Base-by-base conservation (phyloP, 495 filamentous ascomycete genomes). In the Aspergillus sclerotioniger region DNA sequence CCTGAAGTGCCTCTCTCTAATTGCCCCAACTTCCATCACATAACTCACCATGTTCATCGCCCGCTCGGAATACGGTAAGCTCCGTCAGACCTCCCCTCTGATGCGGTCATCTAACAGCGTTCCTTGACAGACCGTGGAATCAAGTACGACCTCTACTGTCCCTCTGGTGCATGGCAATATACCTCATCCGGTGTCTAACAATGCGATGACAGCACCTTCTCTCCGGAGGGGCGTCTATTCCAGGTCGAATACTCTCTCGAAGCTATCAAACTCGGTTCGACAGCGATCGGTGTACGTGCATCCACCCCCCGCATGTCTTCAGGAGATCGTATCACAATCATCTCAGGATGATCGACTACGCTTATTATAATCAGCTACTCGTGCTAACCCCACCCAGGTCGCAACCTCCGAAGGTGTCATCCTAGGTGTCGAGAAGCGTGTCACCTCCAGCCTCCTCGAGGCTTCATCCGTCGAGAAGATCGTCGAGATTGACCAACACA, bases 211-310 rank as follows among this genome's bases (percentile, higher is more conserved):
- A 98, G 92, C 84, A 98, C 94, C 84, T 98, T 98, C 88, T 98
- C 94, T 63, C 94, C 94, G 49, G 94, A 98, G 84, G 94, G 94
- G 67, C 94, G 94, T 79, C 89, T 98, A 74, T 98, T 98, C 86
- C 94, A 98, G 83, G 94, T 98, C 79, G 94, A 98, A 88, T 98
- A 98, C 85, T 98, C 95, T 57, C 89, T 98, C 61, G 94, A 98
- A 85, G 94, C 94, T 74, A 98, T 98, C 84, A 98, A 98, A 78
- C 91, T 98, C 66, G 94, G 94, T 67, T 94, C 90, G 55, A 98
- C 94, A 59, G 94, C 94, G 65, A 98, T 98, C 79, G 94, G 94
- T 68, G 91, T 90, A 86, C 55, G 78, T 76, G 45, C 59, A 56
- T 33, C 62, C 50, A 53, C 15, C 20, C 48, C 37, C 55, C 57